Evolutionary conservation across 768 basidiomycete species (phyloP).

Genomic region (Leccinellum rugosiceps): DNA sequence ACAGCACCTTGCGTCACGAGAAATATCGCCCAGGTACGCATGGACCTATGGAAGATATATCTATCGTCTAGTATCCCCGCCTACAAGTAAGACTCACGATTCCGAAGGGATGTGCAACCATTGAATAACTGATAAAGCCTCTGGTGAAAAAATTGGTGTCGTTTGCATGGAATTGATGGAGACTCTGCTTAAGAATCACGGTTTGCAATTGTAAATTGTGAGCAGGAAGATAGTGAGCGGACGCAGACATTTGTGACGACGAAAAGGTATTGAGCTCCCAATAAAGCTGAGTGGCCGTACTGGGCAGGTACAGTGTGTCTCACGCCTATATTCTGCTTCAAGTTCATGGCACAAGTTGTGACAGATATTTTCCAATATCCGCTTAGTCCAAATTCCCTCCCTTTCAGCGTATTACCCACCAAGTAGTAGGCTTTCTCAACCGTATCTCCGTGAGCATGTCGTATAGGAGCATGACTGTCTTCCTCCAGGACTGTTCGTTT

Average conservation of each 20-base stretch:
- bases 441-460: too few relatives aligned
- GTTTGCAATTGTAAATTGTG: constrained; percentile 10
- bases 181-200: constrained; percentile 51
- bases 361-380: too few relatives aligned
- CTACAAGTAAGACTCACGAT: constrained; percentile 40
- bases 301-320: too few relatives aligned
- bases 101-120: constrained; percentile 70
- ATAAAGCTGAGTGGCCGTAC: too few relatives aligned
- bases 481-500: too few relatives aligned
- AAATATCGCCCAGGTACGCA: constrained; percentile 26
- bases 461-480: too few relatives aligned
- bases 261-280: constrained; percentile 70
- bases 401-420: too few relatives aligned
- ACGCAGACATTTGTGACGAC: constrained; percentile 54
- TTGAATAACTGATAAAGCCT: constrained; percentile 69
- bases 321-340: too few relatives aligned
- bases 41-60: constrained; percentile 43
- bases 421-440: too few relatives aligned
- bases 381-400: too few relatives aligned
- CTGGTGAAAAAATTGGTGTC: constrained; percentile 37
- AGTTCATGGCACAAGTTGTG: too few relatives aligned
- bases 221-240: too few relatives aligned
- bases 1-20: constrained; percentile 51
- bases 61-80: not conserved
- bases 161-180: not conserved